phyloP scores from a whole-genome alignment of 495 filamentous ascomycete genomes.

The Aspergillus homomorphus region DNA sequence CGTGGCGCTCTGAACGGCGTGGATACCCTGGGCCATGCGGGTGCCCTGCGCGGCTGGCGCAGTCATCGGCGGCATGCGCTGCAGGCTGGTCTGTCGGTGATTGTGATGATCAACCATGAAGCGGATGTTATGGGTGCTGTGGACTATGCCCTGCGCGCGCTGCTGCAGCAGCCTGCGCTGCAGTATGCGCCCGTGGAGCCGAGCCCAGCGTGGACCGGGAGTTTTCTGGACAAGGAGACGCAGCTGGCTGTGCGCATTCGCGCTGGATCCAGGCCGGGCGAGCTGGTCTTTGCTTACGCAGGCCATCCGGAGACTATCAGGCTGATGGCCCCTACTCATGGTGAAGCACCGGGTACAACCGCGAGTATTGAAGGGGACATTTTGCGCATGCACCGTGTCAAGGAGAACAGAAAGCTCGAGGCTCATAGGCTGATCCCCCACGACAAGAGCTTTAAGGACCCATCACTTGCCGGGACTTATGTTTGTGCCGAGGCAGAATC shows the following conservation, averaged over 20 bases:
- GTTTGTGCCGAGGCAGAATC: slow-evolving; percentile 28
- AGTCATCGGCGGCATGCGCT: slow-evolving; percentile 27
- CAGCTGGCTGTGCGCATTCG: slow-evolving; percentile 21
- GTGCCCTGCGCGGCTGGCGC: slow-evolving; percentile 35
- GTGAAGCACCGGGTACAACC: slow-evolving; percentile 10
- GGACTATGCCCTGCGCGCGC: slow-evolving; percentile 17
- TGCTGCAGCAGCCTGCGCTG: slow-evolving; percentile 16
- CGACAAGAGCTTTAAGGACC: slow-evolving; percentile 4
- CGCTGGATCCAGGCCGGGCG: slow-evolving; percentile 16
- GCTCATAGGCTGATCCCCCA: slow-evolving; percentile 23
- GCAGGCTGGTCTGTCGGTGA: slow-evolving; percentile 25
- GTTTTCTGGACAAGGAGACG: slow-evolving; percentile 29
- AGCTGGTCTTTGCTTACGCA: slow-evolving; percentile 22
- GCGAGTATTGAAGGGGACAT: slow-evolving; percentile 22
- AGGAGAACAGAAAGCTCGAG: slow-evolving; percentile 26
- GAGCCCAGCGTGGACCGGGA: slow-evolving; percentile 22
- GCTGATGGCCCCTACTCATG: not conserved
- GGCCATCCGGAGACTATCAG: not conserved
- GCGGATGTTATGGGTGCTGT: slow-evolving; percentile 15
- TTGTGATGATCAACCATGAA: slow-evolving; percentile 32
- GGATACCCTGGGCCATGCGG: slow-evolving; percentile 22
- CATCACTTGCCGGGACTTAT: slow-evolving; percentile 28
- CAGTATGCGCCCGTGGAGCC: not conserved
- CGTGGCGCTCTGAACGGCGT: slow-evolving; percentile 6
- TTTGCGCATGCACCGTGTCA: slow-evolving; percentile 22